Percentiles rank a stretch among this genome's conserved stretches.
Evolutionary conservation across 805 yeast genomes (phyloP).

Genomic region (Lipomyces spencermartinsiae): DNA sequence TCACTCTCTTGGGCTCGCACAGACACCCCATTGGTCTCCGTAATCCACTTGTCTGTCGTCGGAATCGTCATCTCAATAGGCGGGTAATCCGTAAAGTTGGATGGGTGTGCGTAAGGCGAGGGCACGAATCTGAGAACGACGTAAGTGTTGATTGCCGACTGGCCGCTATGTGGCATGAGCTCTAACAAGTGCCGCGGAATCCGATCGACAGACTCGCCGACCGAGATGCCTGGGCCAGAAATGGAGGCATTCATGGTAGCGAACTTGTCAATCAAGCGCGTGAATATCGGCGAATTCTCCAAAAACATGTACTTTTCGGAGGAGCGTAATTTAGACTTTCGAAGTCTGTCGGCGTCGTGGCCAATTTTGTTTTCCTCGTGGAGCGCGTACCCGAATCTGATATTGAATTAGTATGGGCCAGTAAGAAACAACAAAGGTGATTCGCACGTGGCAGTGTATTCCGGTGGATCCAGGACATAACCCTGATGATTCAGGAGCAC

Average conservation of each 20-base stretch:
- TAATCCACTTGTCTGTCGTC: constrained; percentile 16
- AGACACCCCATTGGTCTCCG: background rate
- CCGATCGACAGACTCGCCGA: background rate
- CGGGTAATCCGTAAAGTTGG: constrained; percentile 11
- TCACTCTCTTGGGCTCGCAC: constrained; percentile 11
- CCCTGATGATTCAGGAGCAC: background rate
- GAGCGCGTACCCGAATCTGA: constrained; percentile 26
- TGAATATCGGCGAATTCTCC: constrained; percentile 18
- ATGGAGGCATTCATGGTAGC: background rate
- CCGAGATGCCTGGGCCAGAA: background rate
- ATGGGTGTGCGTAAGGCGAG: constrained; percentile 32
- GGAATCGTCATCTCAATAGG: constrained; percentile 23
- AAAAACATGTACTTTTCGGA: constrained; percentile 21
- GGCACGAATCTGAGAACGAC: constrained; percentile 25
- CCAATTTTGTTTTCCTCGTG: constrained; percentile 22
- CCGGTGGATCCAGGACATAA: background rate
- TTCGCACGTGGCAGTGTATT: constrained; percentile 6
- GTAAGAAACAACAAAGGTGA: background rate
- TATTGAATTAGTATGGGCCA: background rate
- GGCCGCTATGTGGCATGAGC: background rate
- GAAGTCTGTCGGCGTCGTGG: constrained; percentile 16
- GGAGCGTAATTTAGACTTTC: background rate
- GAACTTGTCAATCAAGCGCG: constrained; percentile 23
- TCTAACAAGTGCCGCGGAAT: background rate
- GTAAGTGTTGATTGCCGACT: constrained; percentile 5